Evolutionary conservation across 306 rosid species (phyloP).

Genomic region (Ceratonia siliqua): DNA sequence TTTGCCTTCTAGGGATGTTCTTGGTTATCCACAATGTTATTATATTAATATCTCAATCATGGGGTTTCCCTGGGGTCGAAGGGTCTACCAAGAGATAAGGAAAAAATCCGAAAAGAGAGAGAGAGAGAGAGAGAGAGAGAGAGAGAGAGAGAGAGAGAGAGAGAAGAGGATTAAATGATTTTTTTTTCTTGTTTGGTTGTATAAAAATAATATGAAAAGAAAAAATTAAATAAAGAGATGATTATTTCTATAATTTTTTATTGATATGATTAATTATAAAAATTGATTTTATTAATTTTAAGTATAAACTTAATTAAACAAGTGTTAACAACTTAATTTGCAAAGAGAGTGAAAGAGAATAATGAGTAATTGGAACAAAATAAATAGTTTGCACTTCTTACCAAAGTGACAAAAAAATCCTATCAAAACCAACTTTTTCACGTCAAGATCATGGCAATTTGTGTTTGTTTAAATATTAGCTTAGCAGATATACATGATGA

Average conservation of each 20-base stretch:
- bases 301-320: too few species aligned
- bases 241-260: too few species aligned
- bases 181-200: too few species aligned
- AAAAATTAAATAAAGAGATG: background rate
- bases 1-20: background rate
- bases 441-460: background rate
- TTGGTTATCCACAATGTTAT: background rate
- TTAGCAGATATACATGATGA: background rate
- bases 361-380: background rate
- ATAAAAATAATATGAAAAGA: too few species aligned
- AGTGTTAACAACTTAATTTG: background rate
- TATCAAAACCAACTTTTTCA: background rate
- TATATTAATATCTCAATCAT: background rate
- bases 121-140: too few species aligned
- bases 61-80: too few species aligned
- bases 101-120: too few species aligned
- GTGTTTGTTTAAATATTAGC: background rate
- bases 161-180: too few species aligned
- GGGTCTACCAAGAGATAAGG: background rate
- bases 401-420: background rate
- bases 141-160: too few species aligned
- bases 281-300: too few species aligned
- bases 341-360: background rate
- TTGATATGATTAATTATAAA: too few species aligned
- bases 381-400: background rate